A percentile compares a stretch with the other conserved stretches of the same genome.
phyloP scores from a whole-genome alignment of 768 basidiomycete genomes.

The Suillus paluster region DNA sequence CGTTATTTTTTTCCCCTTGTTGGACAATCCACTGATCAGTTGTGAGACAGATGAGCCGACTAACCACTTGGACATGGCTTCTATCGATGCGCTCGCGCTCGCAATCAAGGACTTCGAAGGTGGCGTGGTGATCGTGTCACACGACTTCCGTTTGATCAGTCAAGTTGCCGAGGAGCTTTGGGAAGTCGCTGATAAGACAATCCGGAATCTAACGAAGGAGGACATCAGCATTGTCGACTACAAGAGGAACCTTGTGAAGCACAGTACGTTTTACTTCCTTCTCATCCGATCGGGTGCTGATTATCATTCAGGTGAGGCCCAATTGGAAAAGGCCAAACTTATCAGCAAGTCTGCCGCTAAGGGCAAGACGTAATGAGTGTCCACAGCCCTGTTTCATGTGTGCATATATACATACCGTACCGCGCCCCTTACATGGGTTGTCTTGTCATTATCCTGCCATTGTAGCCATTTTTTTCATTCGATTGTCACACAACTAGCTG shows the following conservation, averaged over 20 bases:
- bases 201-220: conserved; percentile 87
- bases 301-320: conserved; percentile 62
- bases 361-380: conserved; percentile 57
- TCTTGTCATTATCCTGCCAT: background rate
- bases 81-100: conserved; percentile 92
- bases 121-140: conserved; percentile 98
- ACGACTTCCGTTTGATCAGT: conserved; percentile 99
- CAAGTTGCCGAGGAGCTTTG: conserved; percentile 99
- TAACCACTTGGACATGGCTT: conserved; percentile 97
- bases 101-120: conserved; percentile 98
- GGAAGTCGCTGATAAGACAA: conserved; percentile 96
- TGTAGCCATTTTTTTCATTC: conserved; percentile 10
- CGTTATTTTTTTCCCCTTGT: conserved; percentile 26
- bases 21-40: conserved; percentile 16
- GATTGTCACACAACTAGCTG: conserved; percentile 9
- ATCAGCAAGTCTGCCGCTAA: conserved; percentile 83
- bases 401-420: background rate
- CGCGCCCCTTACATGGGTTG: conserved; percentile 8
- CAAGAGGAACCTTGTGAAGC: conserved; percentile 83
- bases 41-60: conserved; percentile 80
- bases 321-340: conserved; percentile 92
- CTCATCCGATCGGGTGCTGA: conserved; percentile 6
- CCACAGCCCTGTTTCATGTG: background rate
- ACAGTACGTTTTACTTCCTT: conserved; percentile 55
- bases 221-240: conserved; percentile 94